Conservation (phyloP, 2,329 filamentous ascomycete genomes). For the Penicillium sp. region DNA sequence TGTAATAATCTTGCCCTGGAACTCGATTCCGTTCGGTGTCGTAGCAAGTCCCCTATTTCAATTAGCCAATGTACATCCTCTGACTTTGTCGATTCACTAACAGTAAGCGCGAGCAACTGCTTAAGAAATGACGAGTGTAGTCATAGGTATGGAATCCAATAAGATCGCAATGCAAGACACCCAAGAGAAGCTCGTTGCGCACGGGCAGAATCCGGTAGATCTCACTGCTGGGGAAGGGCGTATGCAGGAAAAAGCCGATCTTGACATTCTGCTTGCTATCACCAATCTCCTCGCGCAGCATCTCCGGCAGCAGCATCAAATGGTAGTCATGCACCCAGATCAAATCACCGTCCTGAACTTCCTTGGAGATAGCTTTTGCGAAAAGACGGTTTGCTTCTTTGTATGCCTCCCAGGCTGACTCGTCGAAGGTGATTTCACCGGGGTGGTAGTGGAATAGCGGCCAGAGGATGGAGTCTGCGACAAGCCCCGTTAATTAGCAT, state of each 20-base stretch:
- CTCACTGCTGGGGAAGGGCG: conserved; percentile 93
- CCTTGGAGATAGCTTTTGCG: conserved; percentile 79
- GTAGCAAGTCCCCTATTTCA: conserved; percentile 54
- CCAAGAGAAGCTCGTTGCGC: conserved; percentile 79
- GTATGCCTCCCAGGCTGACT: conserved; percentile 90
- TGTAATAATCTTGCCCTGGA: conserved; percentile 80
- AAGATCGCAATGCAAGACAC: conserved; percentile 88
- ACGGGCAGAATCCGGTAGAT: conserved; percentile 96
- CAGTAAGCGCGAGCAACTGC: conserved; percentile 92
- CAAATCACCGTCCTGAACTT: conserved; percentile 88
- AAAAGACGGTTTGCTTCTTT: conserved; percentile 90
- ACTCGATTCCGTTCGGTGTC: conserved; percentile 90
- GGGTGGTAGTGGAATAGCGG: conserved; percentile 98
- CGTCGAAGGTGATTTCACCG: conserved; percentile 96
- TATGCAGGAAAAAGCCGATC: conserved; percentile 97
- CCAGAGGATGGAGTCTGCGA: conserved; percentile 89
- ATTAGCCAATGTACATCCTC: conserved; percentile 3
- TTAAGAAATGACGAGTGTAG: conserved; percentile 96
- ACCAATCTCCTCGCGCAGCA: conserved; percentile 88
- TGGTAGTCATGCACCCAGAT: conserved; percentile 99
- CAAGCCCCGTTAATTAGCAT: conserved; percentile 12
- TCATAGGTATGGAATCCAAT: conserved; percentile 99
- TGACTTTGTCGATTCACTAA: conserved; percentile 42
- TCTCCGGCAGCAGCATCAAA: conserved; percentile 91
- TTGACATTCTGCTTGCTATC: conserved; percentile 83